Evolutionary conservation across 257 asterid genomes (phyloP).

Genomic region (Asclepias syriaca): DNA sequence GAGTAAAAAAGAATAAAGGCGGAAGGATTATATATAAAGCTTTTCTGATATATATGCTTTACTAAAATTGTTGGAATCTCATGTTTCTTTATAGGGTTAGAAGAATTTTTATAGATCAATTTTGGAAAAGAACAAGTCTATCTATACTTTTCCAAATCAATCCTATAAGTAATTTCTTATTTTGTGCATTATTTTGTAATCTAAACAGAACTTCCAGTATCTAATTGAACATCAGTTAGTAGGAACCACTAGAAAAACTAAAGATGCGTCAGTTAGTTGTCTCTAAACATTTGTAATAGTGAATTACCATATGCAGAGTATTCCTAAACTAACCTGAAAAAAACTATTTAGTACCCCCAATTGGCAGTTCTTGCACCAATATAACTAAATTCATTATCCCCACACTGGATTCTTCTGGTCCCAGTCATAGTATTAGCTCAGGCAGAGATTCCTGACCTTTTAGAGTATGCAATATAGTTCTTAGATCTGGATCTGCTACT

Average conservation of each 20-base stretch:
- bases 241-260: no score
- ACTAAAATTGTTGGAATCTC: no score
- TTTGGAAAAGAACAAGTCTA: no score
- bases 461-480: neutral
- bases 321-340: neutral
- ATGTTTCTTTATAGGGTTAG: no score
- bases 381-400: neutral
- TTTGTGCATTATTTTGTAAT: neutral
- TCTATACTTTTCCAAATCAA: neutral
- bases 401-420: neutral
- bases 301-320: neutral
- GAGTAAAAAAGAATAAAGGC: no score
- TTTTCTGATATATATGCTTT: neutral
- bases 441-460: neutral
- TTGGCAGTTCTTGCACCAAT: neutral
- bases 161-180: neutral
- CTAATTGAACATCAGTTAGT: neutral
- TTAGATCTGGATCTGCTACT: neutral
- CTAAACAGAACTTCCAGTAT: neutral
- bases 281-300: no score
- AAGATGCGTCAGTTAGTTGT: no score
- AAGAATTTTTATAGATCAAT: neutral
- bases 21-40: neutral
- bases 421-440: neutral
- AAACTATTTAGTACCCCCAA: neutral